These are phyloP conservation scores for Quercus glauca DNA, from an alignment of 306 rosid genomes.

Conservation along the genomic window DNA sequence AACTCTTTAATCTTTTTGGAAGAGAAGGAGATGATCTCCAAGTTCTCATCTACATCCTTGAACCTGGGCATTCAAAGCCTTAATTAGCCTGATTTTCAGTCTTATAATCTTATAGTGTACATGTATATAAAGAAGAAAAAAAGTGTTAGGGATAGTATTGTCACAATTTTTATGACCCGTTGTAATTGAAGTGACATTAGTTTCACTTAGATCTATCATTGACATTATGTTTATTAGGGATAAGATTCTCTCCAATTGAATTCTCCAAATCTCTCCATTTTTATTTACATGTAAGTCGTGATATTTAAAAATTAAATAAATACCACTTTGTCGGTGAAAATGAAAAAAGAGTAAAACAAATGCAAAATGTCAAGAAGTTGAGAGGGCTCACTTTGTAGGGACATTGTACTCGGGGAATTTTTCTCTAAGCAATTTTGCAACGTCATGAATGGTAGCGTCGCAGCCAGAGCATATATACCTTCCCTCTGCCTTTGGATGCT, in stretches of 20 bases:
- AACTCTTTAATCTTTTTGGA: constrained; percentile 55
- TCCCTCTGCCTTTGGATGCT: constrained; percentile 61
- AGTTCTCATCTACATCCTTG: constrained; percentile 51
- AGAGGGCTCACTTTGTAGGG: constrained; percentile 57
- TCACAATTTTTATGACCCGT: too few relatives aligned
- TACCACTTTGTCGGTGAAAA: too few relatives aligned
- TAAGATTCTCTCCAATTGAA: too few relatives aligned
- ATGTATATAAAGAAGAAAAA: too few relatives aligned
- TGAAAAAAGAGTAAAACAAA: not conserved
- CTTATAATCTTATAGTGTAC: not conserved
- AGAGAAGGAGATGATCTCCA: constrained; percentile 41
- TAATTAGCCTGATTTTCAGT: not conserved
- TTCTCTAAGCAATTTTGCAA: constrained; percentile 46
- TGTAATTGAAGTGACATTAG: too few relatives aligned
- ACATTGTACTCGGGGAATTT: constrained; percentile 52
- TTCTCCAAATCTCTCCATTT: too few relatives aligned
- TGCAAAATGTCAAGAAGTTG: not conserved
- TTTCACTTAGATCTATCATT: too few relatives aligned
- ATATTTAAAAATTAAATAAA: too few relatives aligned
- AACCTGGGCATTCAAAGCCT: constrained; percentile 36
- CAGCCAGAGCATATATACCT: constrained; percentile 56
- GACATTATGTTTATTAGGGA: too few relatives aligned
- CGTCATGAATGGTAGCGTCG: constrained; percentile 55
- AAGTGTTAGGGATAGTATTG: too few relatives aligned
- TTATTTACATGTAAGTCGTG: too few relatives aligned